phyloP scores from a whole-genome alignment of 331 rosid species.

The Acacia concinna region DNA sequence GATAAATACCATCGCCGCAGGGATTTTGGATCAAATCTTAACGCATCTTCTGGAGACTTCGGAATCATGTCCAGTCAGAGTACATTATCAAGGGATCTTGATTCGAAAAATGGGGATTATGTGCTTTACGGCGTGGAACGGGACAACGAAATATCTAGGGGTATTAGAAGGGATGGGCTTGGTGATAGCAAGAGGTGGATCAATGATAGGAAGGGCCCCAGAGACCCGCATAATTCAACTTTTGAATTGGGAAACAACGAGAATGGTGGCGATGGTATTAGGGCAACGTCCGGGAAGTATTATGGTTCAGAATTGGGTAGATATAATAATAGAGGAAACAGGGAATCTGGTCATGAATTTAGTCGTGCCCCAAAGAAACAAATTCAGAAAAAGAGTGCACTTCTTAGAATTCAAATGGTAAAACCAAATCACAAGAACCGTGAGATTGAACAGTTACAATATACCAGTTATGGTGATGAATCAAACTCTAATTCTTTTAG shows the following conservation, averaged over 20 bases:
- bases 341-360: slow-evolving; percentile 56
- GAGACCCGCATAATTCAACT: slow-evolving; percentile 49
- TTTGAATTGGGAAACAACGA: slow-evolving; percentile 44
- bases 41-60: slow-evolving; percentile 26
- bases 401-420: slow-evolving; percentile 68
- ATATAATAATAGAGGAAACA: slow-evolving; percentile 44
- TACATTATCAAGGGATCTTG: slow-evolving; percentile 35
- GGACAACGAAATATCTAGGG: slow-evolving; percentile 47
- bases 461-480: slow-evolving; percentile 51
- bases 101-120: slow-evolving; percentile 43
- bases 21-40: slow-evolving; percentile 31
- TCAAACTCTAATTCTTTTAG: slow-evolving; percentile 45
- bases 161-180: slow-evolving; percentile 43
- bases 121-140: slow-evolving; percentile 37
- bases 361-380: slow-evolving; percentile 70
- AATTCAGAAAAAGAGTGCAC: slow-evolving; percentile 88
- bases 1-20: slow-evolving; percentile 42
- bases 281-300: slow-evolving; percentile 37
- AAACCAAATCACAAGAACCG: slow-evolving; percentile 59
- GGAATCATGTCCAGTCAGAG: slow-evolving; percentile 30
- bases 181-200: slow-evolving; percentile 63
- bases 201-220: slow-evolving; percentile 46
- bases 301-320: slow-evolving; percentile 52
- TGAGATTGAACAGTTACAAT: slow-evolving; percentile 53
- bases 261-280: slow-evolving; percentile 37